Evolutionary conservation across 768 basidiomycete species (phyloP).

Genomic region (Phlebiopsis gigantea): DNA sequence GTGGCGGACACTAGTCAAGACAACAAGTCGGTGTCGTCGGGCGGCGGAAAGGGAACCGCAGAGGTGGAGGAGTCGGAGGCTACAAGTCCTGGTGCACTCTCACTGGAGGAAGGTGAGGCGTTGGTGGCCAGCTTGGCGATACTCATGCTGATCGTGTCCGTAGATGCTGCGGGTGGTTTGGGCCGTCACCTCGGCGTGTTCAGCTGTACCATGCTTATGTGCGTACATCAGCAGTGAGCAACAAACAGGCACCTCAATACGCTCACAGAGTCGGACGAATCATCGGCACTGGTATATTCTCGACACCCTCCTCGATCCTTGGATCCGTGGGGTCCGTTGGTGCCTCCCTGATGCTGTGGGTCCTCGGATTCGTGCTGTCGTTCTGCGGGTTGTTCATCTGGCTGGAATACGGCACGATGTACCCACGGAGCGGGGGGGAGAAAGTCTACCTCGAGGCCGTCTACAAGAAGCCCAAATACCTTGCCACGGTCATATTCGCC

Average conservation of each 20-base stretch:
- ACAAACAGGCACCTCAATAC: not conserved
- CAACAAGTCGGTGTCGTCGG: not conserved
- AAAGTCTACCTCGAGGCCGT: constrained; percentile 59
- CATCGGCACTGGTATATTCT: constrained; percentile 64
- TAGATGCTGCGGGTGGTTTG: constrained; percentile 49
- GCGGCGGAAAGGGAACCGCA: not conserved
- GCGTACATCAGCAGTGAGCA: constrained; percentile 13
- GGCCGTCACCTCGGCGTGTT: constrained; percentile 52
- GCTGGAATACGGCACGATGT: constrained; percentile 63
- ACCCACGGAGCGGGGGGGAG: constrained; percentile 56
- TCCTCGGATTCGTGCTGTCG: constrained; percentile 53
- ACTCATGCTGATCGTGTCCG: not conserved
- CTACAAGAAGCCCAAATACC: constrained; percentile 32
- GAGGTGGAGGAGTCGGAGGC: not conserved
- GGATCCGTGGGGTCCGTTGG: constrained; percentile 52
- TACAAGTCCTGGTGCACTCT: constrained; percentile 20
- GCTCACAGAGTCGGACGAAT: constrained; percentile 42
- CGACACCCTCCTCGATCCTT: constrained; percentile 56
- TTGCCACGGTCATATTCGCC: constrained; percentile 31
- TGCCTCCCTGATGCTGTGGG: constrained; percentile 59
- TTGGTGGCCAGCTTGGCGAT: not conserved
- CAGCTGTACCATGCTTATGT: constrained; percentile 53
- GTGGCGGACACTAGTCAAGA: not conserved
- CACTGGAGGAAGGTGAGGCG: constrained; percentile 45
- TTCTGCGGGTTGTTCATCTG: constrained; percentile 58